These are phyloP conservation scores for Aspergillus felis DNA, from an alignment of 2,329 filamentous ascomycete species.

Conservation along the genomic window DNA sequence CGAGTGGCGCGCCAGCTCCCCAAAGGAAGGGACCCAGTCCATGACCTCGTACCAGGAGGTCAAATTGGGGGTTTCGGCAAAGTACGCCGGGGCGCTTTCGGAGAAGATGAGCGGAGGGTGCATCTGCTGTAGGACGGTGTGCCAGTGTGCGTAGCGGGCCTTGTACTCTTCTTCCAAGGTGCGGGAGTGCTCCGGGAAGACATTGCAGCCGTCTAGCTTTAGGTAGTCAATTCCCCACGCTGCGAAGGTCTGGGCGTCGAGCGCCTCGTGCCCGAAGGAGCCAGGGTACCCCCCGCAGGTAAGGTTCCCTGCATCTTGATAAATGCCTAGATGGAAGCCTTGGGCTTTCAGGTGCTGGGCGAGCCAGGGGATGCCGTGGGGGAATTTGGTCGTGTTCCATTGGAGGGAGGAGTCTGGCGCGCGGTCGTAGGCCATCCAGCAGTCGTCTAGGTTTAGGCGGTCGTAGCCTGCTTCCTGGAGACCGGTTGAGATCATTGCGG, in stretches of 20 bases:
- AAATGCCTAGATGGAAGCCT: constrained; percentile 47
- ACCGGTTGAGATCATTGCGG: constrained; percentile 43
- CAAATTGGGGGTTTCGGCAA: constrained; percentile 33
- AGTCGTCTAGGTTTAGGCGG: constrained; percentile 46
- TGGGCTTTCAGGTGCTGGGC: constrained; percentile 34
- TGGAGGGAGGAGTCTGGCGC: constrained; percentile 36
- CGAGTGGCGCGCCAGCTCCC: constrained; percentile 46
- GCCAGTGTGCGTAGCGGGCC: constrained; percentile 41
- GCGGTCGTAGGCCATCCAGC: constrained; percentile 40
- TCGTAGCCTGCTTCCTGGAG: constrained; percentile 38
- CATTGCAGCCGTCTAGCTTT: constrained; percentile 47
- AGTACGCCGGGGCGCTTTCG: constrained; percentile 47
- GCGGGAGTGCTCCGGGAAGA: constrained; percentile 20
- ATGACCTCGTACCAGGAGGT: constrained; percentile 47
- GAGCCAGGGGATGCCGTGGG: constrained; percentile 43
- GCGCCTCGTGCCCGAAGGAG: constrained; percentile 38
- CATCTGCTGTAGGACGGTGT: constrained; percentile 36
- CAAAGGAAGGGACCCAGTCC: constrained; percentile 40
- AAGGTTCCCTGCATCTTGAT: constrained; percentile 42
- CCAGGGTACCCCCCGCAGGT: constrained; percentile 46
- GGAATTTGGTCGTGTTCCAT: constrained; percentile 42
- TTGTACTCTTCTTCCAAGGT: constrained; percentile 24
- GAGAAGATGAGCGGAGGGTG: constrained; percentile 42
- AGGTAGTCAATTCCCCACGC: constrained; percentile 46
- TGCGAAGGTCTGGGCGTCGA: constrained; percentile 39